Evolutionary conservation across 768 basidiomycete species (phyloP).

Genomic region (Termitomyces sp.): DNA sequence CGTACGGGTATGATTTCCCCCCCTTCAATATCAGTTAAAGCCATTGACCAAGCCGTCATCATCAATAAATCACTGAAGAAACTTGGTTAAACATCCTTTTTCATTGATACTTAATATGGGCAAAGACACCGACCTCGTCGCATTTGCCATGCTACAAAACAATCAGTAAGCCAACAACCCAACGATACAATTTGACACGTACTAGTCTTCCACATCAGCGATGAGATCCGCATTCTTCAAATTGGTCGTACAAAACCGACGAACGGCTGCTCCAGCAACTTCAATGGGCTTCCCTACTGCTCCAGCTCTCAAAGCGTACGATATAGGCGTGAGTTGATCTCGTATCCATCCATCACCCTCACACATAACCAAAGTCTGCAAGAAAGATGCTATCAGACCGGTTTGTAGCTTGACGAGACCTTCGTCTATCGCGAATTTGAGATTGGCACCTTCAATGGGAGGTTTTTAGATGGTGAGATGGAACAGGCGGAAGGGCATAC

Average conservation of each 20-base stretch:
- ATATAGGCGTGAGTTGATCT: conserved; percentile 63
- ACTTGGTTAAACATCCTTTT: conserved; percentile 1
- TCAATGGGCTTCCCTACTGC: conserved; percentile 71
- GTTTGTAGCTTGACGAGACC: conserved; percentile 80
- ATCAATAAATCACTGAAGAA: conserved; percentile 63
- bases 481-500: conserved; percentile 40
- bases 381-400: conserved; percentile 85
- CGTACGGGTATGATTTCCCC: conserved; percentile 73
- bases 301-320: conserved; percentile 66
- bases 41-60: conserved; percentile 78
- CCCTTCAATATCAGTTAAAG: conserved; percentile 52
- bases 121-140: conserved; percentile 45
- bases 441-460: conserved; percentile 53
- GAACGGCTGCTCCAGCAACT: conserved; percentile 71
- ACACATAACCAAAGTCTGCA: conserved; percentile 95
- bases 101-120: background rate
- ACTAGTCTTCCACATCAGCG: conserved; percentile 89
- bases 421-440: conserved; percentile 90
- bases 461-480: background rate
- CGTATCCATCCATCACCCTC: conserved; percentile 90
- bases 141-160: conserved; percentile 74
- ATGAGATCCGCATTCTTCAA: conserved; percentile 78
- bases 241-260: conserved; percentile 84
- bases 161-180: background rate
- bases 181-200: conserved; percentile 27